Conservation (phyloP, 2,329 filamentous ascomycete genomes). For the Tympanopsis confertula region DNA sequence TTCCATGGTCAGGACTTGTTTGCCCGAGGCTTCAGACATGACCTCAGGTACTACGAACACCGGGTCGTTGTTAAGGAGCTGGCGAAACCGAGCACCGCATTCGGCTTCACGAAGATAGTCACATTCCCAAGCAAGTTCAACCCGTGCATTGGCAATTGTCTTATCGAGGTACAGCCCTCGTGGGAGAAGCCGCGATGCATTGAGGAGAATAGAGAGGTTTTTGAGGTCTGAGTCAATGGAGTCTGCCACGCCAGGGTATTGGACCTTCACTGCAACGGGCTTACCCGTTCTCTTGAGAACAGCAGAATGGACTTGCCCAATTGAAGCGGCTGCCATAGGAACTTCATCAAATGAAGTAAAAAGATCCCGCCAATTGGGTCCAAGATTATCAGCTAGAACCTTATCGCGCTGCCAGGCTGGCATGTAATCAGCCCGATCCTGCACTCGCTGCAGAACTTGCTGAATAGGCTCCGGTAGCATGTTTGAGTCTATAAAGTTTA, state of each 20-base stretch:
- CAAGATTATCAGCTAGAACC: constrained; percentile 69
- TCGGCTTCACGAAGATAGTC: constrained; percentile 84
- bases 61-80: constrained; percentile 61
- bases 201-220: constrained; percentile 82
- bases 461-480: constrained; percentile 83
- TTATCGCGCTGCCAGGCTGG: constrained; percentile 82
- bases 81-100: constrained; percentile 64
- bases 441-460: constrained; percentile 81
- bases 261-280: constrained; percentile 85
- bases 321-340: constrained; percentile 89
- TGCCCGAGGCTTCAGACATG: constrained; percentile 67
- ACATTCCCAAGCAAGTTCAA: constrained; percentile 91
- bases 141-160: constrained; percentile 88
- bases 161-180: constrained; percentile 91
- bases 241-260: constrained; percentile 90
- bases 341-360: constrained; percentile 79
- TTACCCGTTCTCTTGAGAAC: constrained; percentile 63
- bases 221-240: constrained; percentile 95
- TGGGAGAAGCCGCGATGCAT: constrained; percentile 78
- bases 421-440: constrained; percentile 97
- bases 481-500: constrained; percentile 55
- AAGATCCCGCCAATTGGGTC: constrained; percentile 70
- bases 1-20: constrained; percentile 84
- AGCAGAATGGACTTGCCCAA: constrained; percentile 88
- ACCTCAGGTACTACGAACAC: constrained; percentile 73